Evolutionary conservation across 1,139 yeast genomes (phyloP).

Genomic region (Sugiyamaella grinbergsii): DNA sequence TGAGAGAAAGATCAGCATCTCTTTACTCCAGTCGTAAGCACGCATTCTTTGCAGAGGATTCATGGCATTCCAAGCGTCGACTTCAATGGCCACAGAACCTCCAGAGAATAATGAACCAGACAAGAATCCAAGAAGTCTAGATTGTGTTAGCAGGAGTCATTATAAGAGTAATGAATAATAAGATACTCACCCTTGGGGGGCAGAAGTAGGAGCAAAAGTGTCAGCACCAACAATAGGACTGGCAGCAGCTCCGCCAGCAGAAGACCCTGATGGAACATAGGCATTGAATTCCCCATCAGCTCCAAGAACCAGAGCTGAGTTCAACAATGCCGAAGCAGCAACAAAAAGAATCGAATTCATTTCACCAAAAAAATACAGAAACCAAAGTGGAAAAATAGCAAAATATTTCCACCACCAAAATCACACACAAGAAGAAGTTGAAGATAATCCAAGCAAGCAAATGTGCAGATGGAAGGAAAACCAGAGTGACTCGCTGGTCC

Average conservation of each 20-base stretch:
- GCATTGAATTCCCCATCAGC: slow-evolving; percentile 22
- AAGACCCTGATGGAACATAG: slow-evolving; percentile 19
- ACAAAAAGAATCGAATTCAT: slow-evolving; percentile 11
- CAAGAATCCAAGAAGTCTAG: slow-evolving; percentile 12
- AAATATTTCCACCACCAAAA: not conserved
- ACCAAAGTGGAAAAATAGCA: not conserved
- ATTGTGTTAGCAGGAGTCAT: slow-evolving; percentile 8
- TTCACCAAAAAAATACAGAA: not conserved
- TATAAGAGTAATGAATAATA: too few species aligned
- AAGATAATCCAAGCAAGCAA: not conserved
- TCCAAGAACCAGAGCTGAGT: slow-evolving; percentile 7
- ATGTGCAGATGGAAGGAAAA: slow-evolving; percentile 1
- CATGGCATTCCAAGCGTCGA: slow-evolving; percentile 41
- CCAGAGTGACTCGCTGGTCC: not conserved
- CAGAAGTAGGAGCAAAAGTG: slow-evolving; percentile 13
- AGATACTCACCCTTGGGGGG: slow-evolving; percentile 15
- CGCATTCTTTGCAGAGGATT: slow-evolving; percentile 42
- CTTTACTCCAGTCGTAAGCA: slow-evolving; percentile 75
- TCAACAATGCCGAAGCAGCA: slow-evolving; percentile 13
- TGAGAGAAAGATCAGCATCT: slow-evolving; percentile 56
- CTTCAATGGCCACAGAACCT: slow-evolving; percentile 18
- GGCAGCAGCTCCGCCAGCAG: slow-evolving; percentile 8
- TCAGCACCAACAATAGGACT: slow-evolving; percentile 10
- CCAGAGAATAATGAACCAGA: slow-evolving; percentile 5
- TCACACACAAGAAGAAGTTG: not conserved